Base-by-base conservation (phyloP, 176 grass and related monocot genomes). In the Aechmea fasciata region DNA sequence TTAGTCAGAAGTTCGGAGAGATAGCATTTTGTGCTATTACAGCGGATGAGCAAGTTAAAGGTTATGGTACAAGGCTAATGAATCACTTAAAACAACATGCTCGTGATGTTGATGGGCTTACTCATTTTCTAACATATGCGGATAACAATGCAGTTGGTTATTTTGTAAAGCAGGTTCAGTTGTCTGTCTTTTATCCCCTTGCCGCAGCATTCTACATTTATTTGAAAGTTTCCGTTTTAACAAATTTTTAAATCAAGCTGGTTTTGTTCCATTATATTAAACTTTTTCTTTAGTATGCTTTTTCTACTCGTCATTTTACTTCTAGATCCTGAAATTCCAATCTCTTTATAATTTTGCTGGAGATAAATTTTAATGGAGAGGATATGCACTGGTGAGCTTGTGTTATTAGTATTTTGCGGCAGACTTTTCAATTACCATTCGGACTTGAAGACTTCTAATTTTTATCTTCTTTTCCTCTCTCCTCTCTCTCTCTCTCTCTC, bases 11-110 rank as follows among this genome's bases (percentile, higher is more conserved):
- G 73, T 99, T 99, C 57, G 95, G 90, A 69, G 95, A 99, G 72
- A 99, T 99, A 85, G 90, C 94, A 64, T 99, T 99, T 68, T 93
- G 90, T 84, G 94, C 94, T 53, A 99, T 99, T 63, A 99, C 94
- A 80, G 84, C 90, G 49, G 94, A 99, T 85, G 90, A 99, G 68
- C 94, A 99, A 93, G 94, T 99, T 53, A 99, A 99, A 85, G 94
- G 94, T n/a, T 99, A 99, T 77, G 94, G 94, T 48, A 99, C 94
- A 77, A 93, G 94, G 68, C 78, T 99, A 64, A 99, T 99, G 94
- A 99, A 99, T 82, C 90, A 99, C 77, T 71, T 99, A 71, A 99
- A 99, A 75, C 94, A 99, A 79, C 87, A 99, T 82, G 94, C 90
- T 48, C 87, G 94, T 54, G 94, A 99, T 75, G 76, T 82, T 85